Base-by-base conservation (phyloP, 257 asterid species). In the Plantago major region DNA sequence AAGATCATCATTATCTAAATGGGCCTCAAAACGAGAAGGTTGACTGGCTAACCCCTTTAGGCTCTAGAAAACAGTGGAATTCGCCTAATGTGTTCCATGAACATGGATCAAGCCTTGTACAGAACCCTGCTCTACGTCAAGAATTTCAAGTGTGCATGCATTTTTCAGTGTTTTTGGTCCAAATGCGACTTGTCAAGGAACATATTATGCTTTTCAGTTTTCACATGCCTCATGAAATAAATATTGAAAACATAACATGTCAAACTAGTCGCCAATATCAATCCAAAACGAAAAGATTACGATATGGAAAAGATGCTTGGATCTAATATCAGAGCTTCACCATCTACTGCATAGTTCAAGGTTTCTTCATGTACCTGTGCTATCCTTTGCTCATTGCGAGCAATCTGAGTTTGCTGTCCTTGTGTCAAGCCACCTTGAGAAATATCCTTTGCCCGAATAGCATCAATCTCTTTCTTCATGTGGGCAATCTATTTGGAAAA, bases 391-490 rank as follows among this genome's bases (percentile, higher is more conserved):
- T 93, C 99, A 81, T 93, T 93, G 75, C 99, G 76, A 79, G 99
- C 99, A 73, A 93, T 93, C 83, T 93, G 99, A 72, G 97, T 93
- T 88, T 93, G 99, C 14, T 93, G 97, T 45, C 99, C 97, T 72
- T 93, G 99, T 11, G 97, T 89, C 77, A 93, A 72, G 59, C 99
- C 99, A 83, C 99, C 99, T 83, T 93, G 99, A 77, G 97, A 66
- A 79, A 93, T 93, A 74, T 89, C 99, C 88, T 93, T 93, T 5
- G 91, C 97, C 61, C 99, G 90, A 64, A 93, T 93, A 60, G 99
- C 96, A 77, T 93, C 96, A 64, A 93, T 93, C 84, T 93, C 99
- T 83, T 93, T 93, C 79, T 89, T 93, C 99, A 93, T 93, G 79
- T 93, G 97, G 74, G 90, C 87, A 79, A 93, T 87, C 99, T 89